These are phyloP conservation scores for Microcos paniculata DNA, from an alignment of 345 rosid genomes.

Conservation along the genomic window DNA sequence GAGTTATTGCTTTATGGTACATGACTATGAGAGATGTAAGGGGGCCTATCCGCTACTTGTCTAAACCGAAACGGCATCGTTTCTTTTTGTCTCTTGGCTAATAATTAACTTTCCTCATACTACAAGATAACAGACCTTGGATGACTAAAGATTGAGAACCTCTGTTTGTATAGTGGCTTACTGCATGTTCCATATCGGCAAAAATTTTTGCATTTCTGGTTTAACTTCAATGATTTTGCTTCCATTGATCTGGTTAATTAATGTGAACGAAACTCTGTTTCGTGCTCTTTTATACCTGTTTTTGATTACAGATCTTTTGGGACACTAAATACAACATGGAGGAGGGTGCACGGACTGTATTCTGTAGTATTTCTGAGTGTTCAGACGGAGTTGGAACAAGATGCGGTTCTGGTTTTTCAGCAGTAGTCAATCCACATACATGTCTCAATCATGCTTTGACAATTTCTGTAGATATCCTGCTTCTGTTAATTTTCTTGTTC, in stretches of 20 bases:
- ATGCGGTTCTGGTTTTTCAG: conserved; percentile 12
- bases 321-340: conserved; percentile 15
- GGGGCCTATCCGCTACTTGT: too few relatives aligned
- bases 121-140: too few relatives aligned
- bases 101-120: neutral
- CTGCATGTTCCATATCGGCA: neutral
- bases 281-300: neutral
- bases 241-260: neutral
- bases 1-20: too few relatives aligned
- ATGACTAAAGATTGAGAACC: too few relatives aligned
- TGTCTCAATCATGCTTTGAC: conserved; percentile 24
- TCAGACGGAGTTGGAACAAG: conserved; percentile 9
- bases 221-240: neutral
- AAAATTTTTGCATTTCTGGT: neutral
- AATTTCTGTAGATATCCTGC: conserved; percentile 29
- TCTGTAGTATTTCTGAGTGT: conserved; percentile 20
- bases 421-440: conserved; percentile 22
- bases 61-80: too few relatives aligned
- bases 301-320: neutral
- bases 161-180: too few relatives aligned
- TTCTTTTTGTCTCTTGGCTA: too few relatives aligned
- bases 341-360: conserved; percentile 21
- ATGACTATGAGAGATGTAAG: too few relatives aligned
- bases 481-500: conserved; percentile 18
- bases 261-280: neutral